These are phyloP conservation scores for Macrophomina pseudophaseolina DNA, from an alignment of 2,329 filamentous ascomycete genomes.

Conservation along the genomic window DNA sequence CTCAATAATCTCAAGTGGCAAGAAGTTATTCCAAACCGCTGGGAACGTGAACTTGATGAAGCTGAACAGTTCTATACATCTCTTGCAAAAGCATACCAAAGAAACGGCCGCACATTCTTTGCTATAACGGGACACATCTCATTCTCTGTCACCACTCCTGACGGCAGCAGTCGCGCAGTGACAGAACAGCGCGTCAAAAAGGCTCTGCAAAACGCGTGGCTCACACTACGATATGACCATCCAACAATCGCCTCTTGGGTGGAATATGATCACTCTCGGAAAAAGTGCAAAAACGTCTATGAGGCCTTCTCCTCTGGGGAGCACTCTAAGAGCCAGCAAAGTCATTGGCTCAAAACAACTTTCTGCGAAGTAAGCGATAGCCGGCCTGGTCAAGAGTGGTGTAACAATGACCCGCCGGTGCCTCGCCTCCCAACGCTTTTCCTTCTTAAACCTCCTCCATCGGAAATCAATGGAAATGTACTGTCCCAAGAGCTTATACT, in stretches of 20 bases:
- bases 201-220: constrained; percentile 44
- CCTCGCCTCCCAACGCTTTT: constrained; percentile 42
- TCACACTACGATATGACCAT: constrained; percentile 40
- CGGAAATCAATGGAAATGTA: neutral
- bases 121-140: constrained; percentile 50
- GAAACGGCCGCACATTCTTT: constrained; percentile 48
- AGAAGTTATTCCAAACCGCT: constrained; percentile 32
- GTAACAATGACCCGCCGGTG: constrained; percentile 44
- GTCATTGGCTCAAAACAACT: constrained; percentile 40
- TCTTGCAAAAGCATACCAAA: constrained; percentile 43
- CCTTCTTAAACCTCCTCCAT: constrained; percentile 33
- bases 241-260: constrained; percentile 43
- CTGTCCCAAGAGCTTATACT: constrained; percentile 43
- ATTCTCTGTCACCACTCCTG: constrained; percentile 28
- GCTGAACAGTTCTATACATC: constrained; percentile 49
- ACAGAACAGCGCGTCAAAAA: constrained; percentile 33
- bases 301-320: neutral
- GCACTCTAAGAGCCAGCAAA: constrained; percentile 19
- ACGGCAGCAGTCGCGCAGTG: constrained; percentile 24
- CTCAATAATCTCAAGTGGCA: neutral
- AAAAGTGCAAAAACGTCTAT: constrained; percentile 40
- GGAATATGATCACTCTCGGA: constrained; percentile 28
- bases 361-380: constrained; percentile 34
- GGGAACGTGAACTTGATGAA: constrained; percentile 49
- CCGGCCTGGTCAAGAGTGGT: constrained; percentile 40